Percentiles rank a stretch among this genome's conserved stretches.
These are phyloP conservation scores for Epicoccum nigrum DNA, from an alignment of 2,329 filamentous ascomycete species.

Conservation along the genomic window DNA sequence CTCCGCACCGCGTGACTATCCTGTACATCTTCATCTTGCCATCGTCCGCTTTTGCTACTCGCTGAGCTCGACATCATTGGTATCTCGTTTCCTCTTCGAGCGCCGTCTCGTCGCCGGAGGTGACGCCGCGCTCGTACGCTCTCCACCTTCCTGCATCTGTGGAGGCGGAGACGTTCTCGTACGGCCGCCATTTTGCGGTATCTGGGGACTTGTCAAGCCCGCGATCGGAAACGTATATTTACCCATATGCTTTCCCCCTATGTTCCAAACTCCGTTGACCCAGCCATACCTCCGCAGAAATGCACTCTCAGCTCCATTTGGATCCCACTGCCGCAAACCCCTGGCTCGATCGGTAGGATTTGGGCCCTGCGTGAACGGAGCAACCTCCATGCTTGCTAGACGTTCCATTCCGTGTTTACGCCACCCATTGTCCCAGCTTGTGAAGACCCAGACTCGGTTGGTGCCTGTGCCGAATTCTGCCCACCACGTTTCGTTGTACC, in stretches of 20 bases:
- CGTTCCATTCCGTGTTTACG: slow-evolving; percentile 12
- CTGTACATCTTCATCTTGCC: too few relatives aligned
- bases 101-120: too few relatives aligned
- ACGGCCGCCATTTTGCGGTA: too few relatives aligned
- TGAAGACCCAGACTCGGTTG: slow-evolving; percentile 11
- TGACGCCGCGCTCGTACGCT: too few relatives aligned
- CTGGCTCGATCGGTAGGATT: neutral
- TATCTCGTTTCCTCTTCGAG: too few relatives aligned
- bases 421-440: slow-evolving; percentile 23
- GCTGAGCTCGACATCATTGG: too few relatives aligned
- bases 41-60: too few relatives aligned
- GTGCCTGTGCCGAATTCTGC: neutral
- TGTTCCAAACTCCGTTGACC: slow-evolving; percentile 26
- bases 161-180: too few relatives aligned
- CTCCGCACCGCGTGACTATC: too few relatives aligned
- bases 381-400: slow-evolving; percentile 20
- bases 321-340: neutral
- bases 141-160: too few relatives aligned
- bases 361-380: neutral
- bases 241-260: slow-evolving; percentile 5
- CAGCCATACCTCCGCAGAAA: slow-evolving; percentile 16
- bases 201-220: neutral
- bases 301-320: neutral
- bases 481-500: neutral
- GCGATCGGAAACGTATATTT: slow-evolving; percentile 12